Conservation (phyloP, 1,139 yeast genomes). For the Sugiyamaella grinbergsii region DNA sequence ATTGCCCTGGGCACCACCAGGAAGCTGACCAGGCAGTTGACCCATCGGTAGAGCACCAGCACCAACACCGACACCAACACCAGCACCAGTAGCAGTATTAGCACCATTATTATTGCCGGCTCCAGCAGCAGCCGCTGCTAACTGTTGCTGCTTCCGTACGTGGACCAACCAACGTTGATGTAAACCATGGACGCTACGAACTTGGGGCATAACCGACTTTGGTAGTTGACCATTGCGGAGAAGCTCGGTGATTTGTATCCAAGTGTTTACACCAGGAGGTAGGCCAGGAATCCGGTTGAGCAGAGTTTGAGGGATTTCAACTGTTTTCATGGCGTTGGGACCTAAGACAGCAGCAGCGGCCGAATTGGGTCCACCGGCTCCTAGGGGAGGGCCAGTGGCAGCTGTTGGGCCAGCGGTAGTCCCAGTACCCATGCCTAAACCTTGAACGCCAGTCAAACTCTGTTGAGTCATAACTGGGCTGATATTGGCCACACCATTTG, state of each 20-base stretch:
- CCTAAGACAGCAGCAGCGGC: constrained; percentile 44
- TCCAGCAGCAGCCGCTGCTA: constrained; percentile 33
- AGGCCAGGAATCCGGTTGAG: constrained; percentile 72
- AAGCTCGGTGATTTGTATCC: constrained; percentile 79
- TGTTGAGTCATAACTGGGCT: constrained; percentile 16
- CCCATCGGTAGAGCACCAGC: constrained; percentile 13
- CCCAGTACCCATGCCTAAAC: constrained; percentile 13
- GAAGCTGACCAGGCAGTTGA: constrained; percentile 10
- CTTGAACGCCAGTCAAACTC: constrained; percentile 1
- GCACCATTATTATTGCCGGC: constrained; percentile 21
- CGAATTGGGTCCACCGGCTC: constrained; percentile 5
- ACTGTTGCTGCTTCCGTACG: constrained; percentile 31
- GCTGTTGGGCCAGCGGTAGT: constrained; percentile 2
- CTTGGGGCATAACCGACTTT: constrained; percentile 54
- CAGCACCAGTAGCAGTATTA: constrained; percentile 15
- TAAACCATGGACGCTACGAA: constrained; percentile 62
- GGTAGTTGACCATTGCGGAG: constrained; percentile 62
- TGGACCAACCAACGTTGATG: constrained; percentile 53
- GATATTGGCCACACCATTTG: not conserved
- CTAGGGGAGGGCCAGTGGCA: not conserved
- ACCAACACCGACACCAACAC: constrained; percentile 22
- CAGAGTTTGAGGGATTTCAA: constrained; percentile 68
- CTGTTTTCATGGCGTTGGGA: constrained; percentile 50
- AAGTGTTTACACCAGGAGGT: constrained; percentile 80
- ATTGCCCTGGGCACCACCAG: constrained; percentile 6